phyloP scores from a whole-genome alignment of 2,329 filamentous ascomycete species.

The Ploettnerulaceae sp. region DNA sequence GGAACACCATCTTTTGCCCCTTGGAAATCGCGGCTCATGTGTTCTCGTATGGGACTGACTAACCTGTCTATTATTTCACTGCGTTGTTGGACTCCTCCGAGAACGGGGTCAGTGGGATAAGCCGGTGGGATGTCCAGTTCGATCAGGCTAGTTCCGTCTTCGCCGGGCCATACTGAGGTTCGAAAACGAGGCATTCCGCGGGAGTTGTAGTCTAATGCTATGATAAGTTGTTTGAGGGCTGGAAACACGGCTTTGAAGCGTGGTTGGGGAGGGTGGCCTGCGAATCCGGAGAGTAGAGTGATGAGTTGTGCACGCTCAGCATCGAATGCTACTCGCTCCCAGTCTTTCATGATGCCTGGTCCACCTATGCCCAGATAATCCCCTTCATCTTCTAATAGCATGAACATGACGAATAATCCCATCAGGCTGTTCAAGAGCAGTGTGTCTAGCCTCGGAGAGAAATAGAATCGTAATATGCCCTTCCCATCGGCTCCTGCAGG shows the following conservation, averaged over 20 bases:
- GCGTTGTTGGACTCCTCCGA: constrained; percentile 10
- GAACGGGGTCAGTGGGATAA: not conserved
- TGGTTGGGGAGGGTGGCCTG: constrained; percentile 25
- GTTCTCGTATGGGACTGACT: constrained; percentile 24
- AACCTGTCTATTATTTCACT: constrained; percentile 18
- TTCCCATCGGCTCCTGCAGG: constrained; percentile 20
- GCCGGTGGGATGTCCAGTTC: constrained; percentile 10
- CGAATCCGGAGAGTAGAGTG: constrained; percentile 27
- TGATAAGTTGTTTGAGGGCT: constrained; percentile 25
- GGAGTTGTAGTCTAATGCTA: constrained; percentile 30
- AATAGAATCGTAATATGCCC: constrained; percentile 32
- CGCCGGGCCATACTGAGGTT: constrained; percentile 31
- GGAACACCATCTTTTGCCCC: constrained; percentile 15
- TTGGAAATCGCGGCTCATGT: constrained; percentile 27
- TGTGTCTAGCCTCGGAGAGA: constrained; percentile 28
- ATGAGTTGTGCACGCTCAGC: constrained; percentile 31
- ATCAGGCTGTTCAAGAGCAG: constrained; percentile 31
- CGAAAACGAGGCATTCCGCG: constrained; percentile 29
- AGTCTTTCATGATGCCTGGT: constrained; percentile 28
- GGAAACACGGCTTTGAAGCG: constrained; percentile 30
- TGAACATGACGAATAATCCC: constrained; percentile 32
- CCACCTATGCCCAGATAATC: constrained; percentile 21
- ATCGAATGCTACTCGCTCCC: constrained; percentile 32
- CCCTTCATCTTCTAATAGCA: constrained; percentile 28
- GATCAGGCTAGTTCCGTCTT: constrained; percentile 27